A percentile compares a stretch with the other conserved stretches of the same genome.
phyloP scores from a whole-genome alignment of 129 eudicot species.

The Daucus carota region DH1_v3.0 NC_030382.2:29017501-29018000 shows the following conservation, averaged over 20 bases:
- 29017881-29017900: not conserved
- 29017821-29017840: constrained; percentile 5
- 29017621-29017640: constrained; percentile 6
- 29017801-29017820: not conserved
- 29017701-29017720: not conserved
- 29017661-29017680: not conserved
- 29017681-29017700: not conserved
- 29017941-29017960: not conserved
- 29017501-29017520: not conserved
- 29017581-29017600: not conserved
- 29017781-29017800: constrained; percentile 1
- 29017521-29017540: not conserved
- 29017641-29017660: not conserved
- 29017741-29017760: not conserved
- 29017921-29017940: not conserved
- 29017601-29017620: not conserved
- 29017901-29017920: not conserved
- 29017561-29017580: not conserved
- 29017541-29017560: not conserved
- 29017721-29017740: constrained; percentile 7
- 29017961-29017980: not conserved
- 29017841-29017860: constrained; percentile 5
- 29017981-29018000: too few species aligned
- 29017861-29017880: not conserved
- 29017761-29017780: not conserved